Base-by-base conservation (phyloP, 2,329 filamentous ascomycete genomes). In the Cytospora piceae region DNA sequence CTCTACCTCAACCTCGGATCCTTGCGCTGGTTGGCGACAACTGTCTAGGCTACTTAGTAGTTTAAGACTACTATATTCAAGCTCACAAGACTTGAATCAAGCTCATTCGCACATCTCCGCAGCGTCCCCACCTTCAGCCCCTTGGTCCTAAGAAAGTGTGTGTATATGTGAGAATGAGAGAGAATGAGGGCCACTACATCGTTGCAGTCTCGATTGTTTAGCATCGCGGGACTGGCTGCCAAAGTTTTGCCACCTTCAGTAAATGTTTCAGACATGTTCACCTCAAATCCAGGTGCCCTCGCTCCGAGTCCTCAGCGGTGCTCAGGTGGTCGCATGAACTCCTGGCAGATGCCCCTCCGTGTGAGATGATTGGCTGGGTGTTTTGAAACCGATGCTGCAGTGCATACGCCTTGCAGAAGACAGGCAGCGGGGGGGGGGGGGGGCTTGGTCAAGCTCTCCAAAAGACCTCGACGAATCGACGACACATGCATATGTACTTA, bases 291-390 rank as follows among this genome's bases (percentile, higher is more conserved):
- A 29, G 27, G 5, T 29, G 27, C 27, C 27, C 27, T 29, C 37
- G 31, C 24, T 11, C n/a, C 12, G 11, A 42, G 17, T 39, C 27
- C 27, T 22, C 46, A 20, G n/a, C 42, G 42, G 53, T 53, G 49
- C 42, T 5, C 31, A 29, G 53, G 12, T 34, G 17, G 66, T 61
- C 42, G 66, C 66, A 46, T 39, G n/a, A n/a, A 29, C 37, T 37
- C 52, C 59, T 54, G 57, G 46, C 29, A n/a, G 17, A 32, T 53
- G 46, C 55, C 59, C 37, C n/a, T 55, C 22, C 34, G 51, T 67
- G 63, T 66, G 57, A 60, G 52, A 60, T 61, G 66, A 67, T 67
- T 67, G 66, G 66, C 63, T 63, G 63, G 34, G 37, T 57, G 29
- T 60, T 56, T 58, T 24, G 31, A 37, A 34, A 15, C 31, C 31